These are phyloP conservation scores for Ogataea parapolymorpha DNA, from an alignment of 805 yeast genomes.

Conservation along the genomic window DNA sequence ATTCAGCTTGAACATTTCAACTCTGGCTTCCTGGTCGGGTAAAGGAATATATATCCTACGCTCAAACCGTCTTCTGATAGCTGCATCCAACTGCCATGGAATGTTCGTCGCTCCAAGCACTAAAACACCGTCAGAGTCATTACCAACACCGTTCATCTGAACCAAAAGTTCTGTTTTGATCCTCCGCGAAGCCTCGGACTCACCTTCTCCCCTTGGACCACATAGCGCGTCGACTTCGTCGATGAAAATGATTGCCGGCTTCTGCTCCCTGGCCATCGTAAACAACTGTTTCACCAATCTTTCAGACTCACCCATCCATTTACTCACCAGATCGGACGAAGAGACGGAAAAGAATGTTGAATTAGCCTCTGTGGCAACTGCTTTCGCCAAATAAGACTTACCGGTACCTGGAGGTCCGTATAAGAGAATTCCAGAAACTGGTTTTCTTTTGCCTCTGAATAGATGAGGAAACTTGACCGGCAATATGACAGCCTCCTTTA, in stretches of 20 bases:
- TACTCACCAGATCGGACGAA: conserved; percentile 93
- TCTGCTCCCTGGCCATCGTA: conserved; percentile 93
- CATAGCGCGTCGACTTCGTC: conserved; percentile 98
- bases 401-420: conserved; percentile 98
- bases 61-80: conserved; percentile 94
- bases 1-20: conserved; percentile 90
- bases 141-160: conserved; percentile 99
- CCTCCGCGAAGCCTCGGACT: conserved; percentile 92
- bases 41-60: conserved; percentile 90
- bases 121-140: conserved; percentile 86
- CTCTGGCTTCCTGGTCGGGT: conserved; percentile 91
- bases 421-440: conserved; percentile 82
- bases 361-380: conserved; percentile 97
- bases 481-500: conserved; percentile 94
- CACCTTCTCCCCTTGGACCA: conserved; percentile 98
- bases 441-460: conserved; percentile 91
- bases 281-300: conserved; percentile 92
- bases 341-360: conserved; percentile 95
- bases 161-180: conserved; percentile 94
- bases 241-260: conserved; percentile 92
- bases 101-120: conserved; percentile 97
- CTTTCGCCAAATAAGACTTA: conserved; percentile 93
- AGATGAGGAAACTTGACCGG: conserved; percentile 96
- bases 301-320: conserved; percentile 99
- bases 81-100: conserved; percentile 98